phyloP scores from a whole-genome alignment of 176 grass and related monocot genomes.

The Pharus latifolius region DNA sequence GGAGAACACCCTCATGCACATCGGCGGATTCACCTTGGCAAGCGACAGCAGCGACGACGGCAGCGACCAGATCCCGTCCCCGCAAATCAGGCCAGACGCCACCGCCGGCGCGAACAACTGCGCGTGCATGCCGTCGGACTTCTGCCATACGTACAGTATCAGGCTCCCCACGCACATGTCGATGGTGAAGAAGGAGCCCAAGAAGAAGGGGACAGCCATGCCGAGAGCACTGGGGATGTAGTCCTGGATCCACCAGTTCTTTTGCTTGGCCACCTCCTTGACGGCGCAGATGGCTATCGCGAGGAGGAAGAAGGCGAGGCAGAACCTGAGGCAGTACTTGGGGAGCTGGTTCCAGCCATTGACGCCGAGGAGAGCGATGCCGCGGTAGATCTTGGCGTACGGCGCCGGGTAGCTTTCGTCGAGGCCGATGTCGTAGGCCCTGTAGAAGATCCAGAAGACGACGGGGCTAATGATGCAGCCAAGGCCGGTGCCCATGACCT shows the following conservation, averaged over 20 bases:
- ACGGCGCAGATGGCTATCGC: conserved; percentile 43
- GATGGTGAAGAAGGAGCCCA: conserved; percentile 58
- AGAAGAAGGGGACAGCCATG: conserved; percentile 59
- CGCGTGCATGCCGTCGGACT: background rate
- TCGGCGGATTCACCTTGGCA: conserved; percentile 7
- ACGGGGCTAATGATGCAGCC: conserved; percentile 10
- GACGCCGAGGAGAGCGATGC: conserved; percentile 38
- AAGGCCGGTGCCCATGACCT: conserved; percentile 16
- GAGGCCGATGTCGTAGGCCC: background rate
- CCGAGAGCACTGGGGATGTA: conserved; percentile 61
- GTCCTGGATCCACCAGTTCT: conserved; percentile 13
- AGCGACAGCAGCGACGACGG: conserved; percentile 18
- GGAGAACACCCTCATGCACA: conserved; percentile 31
- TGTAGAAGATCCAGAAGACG: conserved; percentile 37
- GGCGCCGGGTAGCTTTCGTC: conserved; percentile 31
- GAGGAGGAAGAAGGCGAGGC: conserved; percentile 49
- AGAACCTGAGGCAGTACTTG: conserved; percentile 44
- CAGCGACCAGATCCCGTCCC: conserved; percentile 31
- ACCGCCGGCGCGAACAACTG: background rate
- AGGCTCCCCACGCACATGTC: conserved; percentile 54
- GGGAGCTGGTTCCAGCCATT: conserved; percentile 42
- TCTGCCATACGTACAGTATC: conserved; percentile 17
- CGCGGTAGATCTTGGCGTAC: conserved; percentile 51
- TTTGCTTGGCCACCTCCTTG: conserved; percentile 35
- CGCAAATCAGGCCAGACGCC: conserved; percentile 21